Evolutionary conservation across 345 rosid species (phyloP).

Genomic region (sweet orange (Citrus sinensis)): DNA sequence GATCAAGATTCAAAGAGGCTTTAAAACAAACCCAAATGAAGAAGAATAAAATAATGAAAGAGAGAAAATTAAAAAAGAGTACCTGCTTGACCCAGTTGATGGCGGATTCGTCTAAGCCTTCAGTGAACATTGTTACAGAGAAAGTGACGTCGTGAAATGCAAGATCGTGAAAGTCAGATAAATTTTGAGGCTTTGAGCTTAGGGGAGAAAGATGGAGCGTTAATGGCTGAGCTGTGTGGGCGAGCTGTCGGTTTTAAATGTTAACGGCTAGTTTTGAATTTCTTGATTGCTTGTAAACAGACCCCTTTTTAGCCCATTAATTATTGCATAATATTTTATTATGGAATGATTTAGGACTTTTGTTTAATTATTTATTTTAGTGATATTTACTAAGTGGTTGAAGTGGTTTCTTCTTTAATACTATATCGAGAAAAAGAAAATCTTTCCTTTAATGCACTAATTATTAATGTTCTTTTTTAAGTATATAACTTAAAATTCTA

Average conservation of each 20-base stretch:
- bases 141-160: background rate
- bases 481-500: background rate
- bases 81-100: constrained; percentile 85
- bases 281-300: background rate
- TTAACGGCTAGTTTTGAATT: constrained; percentile 72
- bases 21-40: background rate
- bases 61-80: background rate
- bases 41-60: background rate
- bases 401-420: no score
- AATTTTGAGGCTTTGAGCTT: background rate
- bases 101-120: constrained; percentile 61
- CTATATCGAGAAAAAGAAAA: background rate
- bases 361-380: background rate
- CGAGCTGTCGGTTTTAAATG: constrained; percentile 5
- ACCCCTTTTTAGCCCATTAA: background rate
- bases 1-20: background rate
- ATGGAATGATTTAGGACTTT: background rate
- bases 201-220: constrained; percentile 22
- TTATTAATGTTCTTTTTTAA: no score
- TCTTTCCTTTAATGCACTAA: no score
- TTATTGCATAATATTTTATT: background rate
- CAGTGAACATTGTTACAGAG: constrained; percentile 49
- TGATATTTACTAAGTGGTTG: no score
- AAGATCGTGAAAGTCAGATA: background rate
- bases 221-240: background rate